These are phyloP conservation scores for Rhizopogon roseolus DNA, from an alignment of 768 basidiomycete species.

Conservation along the genomic window DNA sequence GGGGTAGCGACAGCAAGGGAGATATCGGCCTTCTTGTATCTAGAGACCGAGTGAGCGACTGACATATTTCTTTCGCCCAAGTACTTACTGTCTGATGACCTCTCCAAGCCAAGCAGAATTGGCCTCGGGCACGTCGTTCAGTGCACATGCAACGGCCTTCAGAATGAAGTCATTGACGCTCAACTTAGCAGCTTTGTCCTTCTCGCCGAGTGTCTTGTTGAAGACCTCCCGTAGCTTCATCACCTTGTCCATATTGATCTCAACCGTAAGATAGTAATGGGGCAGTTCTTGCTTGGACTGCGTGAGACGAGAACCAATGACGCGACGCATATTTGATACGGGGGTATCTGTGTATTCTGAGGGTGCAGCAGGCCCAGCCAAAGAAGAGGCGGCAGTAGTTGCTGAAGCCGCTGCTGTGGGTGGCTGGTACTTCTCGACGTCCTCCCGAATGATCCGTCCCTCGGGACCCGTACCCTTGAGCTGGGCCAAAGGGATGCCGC, in stretches of 20 bases:
- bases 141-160: constrained; percentile 88
- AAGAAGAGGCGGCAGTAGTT: constrained; percentile 37
- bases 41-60: constrained; percentile 19
- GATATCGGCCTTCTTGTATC: constrained; percentile 97
- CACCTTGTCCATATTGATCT: constrained; percentile 95
- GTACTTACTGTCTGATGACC: constrained; percentile 82
- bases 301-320: constrained; percentile 83
- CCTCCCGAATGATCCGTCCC: constrained; percentile 91
- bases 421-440: constrained; percentile 87
- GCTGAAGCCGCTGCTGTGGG: constrained; percentile 38
- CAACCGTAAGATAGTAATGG: constrained; percentile 94
- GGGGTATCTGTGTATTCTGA: constrained; percentile 88
- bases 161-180: constrained; percentile 98
- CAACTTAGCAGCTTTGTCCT: constrained; percentile 88
- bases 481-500: constrained; percentile 84
- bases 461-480: constrained; percentile 92
- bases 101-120: constrained; percentile 99
- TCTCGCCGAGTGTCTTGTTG: constrained; percentile 82
- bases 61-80: background rate
- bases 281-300: constrained; percentile 95
- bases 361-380: constrained; percentile 40
- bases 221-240: constrained; percentile 93
- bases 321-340: constrained; percentile 89
- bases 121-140: constrained; percentile 93
- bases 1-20: constrained; percentile 97